phyloP scores from a whole-genome alignment of 2,329 filamentous ascomycete genomes.

The Paraphoma chrysanthemicola region DNA sequence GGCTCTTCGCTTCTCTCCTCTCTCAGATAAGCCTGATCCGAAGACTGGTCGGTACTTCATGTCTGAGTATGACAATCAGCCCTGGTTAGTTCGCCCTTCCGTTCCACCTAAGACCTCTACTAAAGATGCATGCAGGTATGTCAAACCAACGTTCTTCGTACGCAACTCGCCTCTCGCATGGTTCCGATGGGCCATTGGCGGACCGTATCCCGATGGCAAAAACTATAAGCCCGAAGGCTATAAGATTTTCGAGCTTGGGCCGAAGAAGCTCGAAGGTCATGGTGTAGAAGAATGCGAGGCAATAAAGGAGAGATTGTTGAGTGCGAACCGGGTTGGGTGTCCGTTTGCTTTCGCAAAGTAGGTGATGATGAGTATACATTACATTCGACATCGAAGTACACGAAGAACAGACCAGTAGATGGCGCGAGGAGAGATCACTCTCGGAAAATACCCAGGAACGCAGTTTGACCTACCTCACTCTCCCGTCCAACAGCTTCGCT shows the following conservation, averaged over 20 bases:
- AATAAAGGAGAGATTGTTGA: conserved; percentile 31
- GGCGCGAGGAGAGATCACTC: too few species aligned
- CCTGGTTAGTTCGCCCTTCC: conserved; percentile 48
- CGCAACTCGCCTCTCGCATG: conserved; percentile 23
- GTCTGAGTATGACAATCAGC: conserved; percentile 28
- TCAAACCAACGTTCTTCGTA: conserved; percentile 25
- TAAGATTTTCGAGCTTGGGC: conserved; percentile 67
- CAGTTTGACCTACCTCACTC: neutral
- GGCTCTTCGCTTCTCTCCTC: conserved; percentile 40
- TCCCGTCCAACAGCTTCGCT: neutral
- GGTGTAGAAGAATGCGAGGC: conserved; percentile 44
- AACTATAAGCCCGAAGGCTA: conserved; percentile 61
- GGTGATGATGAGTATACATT: neutral
- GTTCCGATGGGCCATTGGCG: conserved; percentile 61
- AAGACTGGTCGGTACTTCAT: conserved; percentile 40
- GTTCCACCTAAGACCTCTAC: neutral
- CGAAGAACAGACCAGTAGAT: too few species aligned
- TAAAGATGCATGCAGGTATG: conserved; percentile 25
- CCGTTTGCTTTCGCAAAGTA: conserved; percentile 31
- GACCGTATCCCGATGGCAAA: conserved; percentile 69
- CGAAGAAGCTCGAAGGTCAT: conserved; percentile 59
- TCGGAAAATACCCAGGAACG: too few species aligned
- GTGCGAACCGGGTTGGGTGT: conserved; percentile 33
- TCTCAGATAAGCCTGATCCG: conserved; percentile 57
- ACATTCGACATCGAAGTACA: too few species aligned